Evolutionary conservation across 2,329 filamentous ascomycete species (phyloP).

Genomic region (Pseudocercospora eumusae): DNA sequence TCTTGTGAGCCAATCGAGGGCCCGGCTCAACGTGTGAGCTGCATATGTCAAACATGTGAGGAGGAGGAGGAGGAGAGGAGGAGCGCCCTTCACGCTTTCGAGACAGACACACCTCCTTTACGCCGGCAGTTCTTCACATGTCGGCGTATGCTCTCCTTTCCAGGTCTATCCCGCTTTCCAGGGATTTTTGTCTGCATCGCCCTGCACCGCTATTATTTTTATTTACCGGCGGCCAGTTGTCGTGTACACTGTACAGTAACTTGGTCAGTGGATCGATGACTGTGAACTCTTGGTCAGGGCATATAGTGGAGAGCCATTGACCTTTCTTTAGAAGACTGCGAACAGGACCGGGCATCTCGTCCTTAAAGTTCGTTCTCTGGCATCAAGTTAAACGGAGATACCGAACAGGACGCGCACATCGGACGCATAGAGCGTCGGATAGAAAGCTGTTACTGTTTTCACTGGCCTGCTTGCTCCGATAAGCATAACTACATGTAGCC

Average conservation of each 20-base stretch:
- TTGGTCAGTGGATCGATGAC: constrained; percentile 28
- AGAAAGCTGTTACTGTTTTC: constrained; percentile 29
- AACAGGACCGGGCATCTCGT: constrained; percentile 23
- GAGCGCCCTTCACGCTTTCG: constrained; percentile 22
- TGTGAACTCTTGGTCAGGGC: constrained; percentile 24
- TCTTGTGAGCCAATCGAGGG: constrained; percentile 23
- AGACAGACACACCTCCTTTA: constrained; percentile 25
- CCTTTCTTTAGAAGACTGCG: constrained; percentile 27
- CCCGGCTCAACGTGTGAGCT: constrained; percentile 23
- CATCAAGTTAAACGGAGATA: constrained; percentile 25
- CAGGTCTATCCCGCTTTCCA: constrained; percentile 23
- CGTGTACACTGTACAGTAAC: too few species aligned
- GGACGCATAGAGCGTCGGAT: constrained; percentile 24
- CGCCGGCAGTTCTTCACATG: constrained; percentile 19
- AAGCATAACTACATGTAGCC: constrained; percentile 45
- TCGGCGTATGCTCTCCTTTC: constrained; percentile 24
- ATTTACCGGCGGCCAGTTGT: constrained; percentile 25
- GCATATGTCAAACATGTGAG: constrained; percentile 31
- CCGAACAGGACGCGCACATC: constrained; percentile 20
- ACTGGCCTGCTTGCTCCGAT: constrained; percentile 44
- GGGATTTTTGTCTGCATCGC: constrained; percentile 25
- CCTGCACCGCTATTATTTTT: too few species aligned
- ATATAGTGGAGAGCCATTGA: constrained; percentile 23
- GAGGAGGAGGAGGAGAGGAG: too few species aligned
- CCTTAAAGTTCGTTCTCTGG: constrained; percentile 24